A percentile compares a stretch with the other conserved stretches of the same genome.
phyloP scores from a whole-genome alignment of 805 yeast species.

The Starmerella powellii region DNA sequence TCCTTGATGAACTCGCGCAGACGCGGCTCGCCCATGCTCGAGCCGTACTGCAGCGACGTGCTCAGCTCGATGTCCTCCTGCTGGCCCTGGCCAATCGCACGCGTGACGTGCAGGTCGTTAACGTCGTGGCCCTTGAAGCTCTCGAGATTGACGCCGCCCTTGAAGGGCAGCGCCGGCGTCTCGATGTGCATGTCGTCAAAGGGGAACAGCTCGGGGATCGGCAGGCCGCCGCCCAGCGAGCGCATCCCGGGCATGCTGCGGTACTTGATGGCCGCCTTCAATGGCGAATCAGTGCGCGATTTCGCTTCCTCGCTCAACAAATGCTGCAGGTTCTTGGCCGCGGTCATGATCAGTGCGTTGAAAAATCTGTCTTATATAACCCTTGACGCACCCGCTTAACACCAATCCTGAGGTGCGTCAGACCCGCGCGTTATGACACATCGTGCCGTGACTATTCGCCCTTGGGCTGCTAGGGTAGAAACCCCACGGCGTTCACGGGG shows the following conservation, averaged over 20 bases:
- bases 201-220: constrained; percentile 83
- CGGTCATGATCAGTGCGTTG: constrained; percentile 21
- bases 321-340: constrained; percentile 63
- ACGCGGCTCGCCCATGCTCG: constrained; percentile 69
- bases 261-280: constrained; percentile 76
- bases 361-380: too few relatives aligned
- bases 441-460: too few relatives aligned
- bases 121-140: constrained; percentile 21
- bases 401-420: too few relatives aligned
- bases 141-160: constrained; percentile 45
- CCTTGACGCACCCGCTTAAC: neutral
- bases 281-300: constrained; percentile 62
- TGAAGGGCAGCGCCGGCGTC: constrained; percentile 61
- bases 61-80: constrained; percentile 51
- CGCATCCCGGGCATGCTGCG: constrained; percentile 61
- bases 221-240: constrained; percentile 92
- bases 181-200: constrained; percentile 62
- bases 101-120: constrained; percentile 25
- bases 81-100: constrained; percentile 30
- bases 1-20: constrained; percentile 54
- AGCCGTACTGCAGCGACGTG: constrained; percentile 86
- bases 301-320: constrained; percentile 66
- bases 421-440: too few relatives aligned
- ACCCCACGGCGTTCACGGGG: too few relatives aligned
- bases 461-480: too few relatives aligned